Base-by-base conservation (phyloP, 2,329 filamentous ascomycete species). In the Neopestalotiopsis rosae region DNA sequence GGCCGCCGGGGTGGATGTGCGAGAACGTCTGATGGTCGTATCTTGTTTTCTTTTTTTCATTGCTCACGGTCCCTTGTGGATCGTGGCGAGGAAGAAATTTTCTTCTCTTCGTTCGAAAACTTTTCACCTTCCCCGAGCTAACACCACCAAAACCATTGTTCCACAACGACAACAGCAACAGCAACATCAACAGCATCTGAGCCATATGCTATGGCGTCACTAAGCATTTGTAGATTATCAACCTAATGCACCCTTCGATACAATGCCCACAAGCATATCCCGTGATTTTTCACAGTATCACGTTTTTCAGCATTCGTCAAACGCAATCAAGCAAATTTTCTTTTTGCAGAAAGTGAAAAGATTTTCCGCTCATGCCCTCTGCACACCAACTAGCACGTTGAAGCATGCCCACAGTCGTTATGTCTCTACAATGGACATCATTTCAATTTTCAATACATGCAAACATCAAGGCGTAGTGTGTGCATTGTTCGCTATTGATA, bases 21-120 rank as follows among this genome's bases (percentile, higher is more conserved):
- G 92, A 87, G 92, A 91, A 92, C 89, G 92, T 95, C 93, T 96
- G 93, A 95, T 93, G 93, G 93, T 87, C 81, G 45, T 52, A 17
- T 49, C 14, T 52, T 73, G 79, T 75, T 77, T 74, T 76, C 71
- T 76, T 73, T 84, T 89, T 89, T 89, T 88, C 85, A 82, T 87
- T 88, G 78, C 81, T 79, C 13, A 75, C 79, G 76, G 74, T 81
- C 80, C 85, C 83, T 82, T 78, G 78, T 74, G 83, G 80, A 76
- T 74, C 79, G 84, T 68, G 71, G 83, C 77, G 84, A 89, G 77
- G 88, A 89, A 89, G 86, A 85, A 80, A 38, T 61, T 40, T 40
- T 20, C n/a, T 30, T 38, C 28, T 61, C 32, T 4, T 38, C 34
- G 10, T 38, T 38, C 34, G 34, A 28, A 28, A 28, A 28, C 24